phyloP scores from a whole-genome alignment of 768 basidiomycete species.

The Russula lepida region DNA sequence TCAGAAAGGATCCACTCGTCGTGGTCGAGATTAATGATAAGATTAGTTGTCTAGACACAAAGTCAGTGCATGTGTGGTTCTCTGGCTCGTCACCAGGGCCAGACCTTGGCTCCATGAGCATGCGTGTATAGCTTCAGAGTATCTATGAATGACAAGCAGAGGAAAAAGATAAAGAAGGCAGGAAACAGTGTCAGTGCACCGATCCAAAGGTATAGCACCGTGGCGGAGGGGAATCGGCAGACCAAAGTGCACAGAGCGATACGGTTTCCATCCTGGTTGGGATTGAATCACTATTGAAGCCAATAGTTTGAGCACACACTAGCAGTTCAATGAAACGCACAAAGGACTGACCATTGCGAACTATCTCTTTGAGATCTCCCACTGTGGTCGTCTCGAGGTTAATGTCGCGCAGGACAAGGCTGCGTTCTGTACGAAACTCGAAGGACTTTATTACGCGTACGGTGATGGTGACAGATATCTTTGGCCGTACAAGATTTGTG shows the following conservation, averaged over 20 bases:
- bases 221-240: background rate
- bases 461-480: conserved; percentile 76
- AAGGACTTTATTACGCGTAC: conserved; percentile 94
- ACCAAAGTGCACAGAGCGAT: conserved; percentile 67
- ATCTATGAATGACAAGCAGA: conserved; percentile 44
- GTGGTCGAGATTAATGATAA: conserved; percentile 96
- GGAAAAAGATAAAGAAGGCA: background rate
- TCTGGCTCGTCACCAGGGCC: conserved; percentile 7
- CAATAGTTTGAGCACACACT: too few relatives aligned
- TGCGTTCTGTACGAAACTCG: conserved; percentile 82
- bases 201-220: background rate
- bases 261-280: conserved; percentile 82
- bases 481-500: conserved; percentile 59
- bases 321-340: background rate
- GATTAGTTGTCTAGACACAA: conserved; percentile 74
- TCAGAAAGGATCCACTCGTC: conserved; percentile 88
- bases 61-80: background rate
- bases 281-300: conserved; percentile 52
- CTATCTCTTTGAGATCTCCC: conserved; percentile 64
- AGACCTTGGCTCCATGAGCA: conserved; percentile 90
- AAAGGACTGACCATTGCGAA: conserved; percentile 46
- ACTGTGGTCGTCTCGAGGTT: conserved; percentile 78
- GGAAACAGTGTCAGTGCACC: background rate
- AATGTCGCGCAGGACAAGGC: conserved; percentile 72
- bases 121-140: conserved; percentile 90